These are phyloP conservation scores for Phytophthora pseudosyringae DNA, from an alignment of 352 stramenopile genomes.

Conservation along the genomic window DNA sequence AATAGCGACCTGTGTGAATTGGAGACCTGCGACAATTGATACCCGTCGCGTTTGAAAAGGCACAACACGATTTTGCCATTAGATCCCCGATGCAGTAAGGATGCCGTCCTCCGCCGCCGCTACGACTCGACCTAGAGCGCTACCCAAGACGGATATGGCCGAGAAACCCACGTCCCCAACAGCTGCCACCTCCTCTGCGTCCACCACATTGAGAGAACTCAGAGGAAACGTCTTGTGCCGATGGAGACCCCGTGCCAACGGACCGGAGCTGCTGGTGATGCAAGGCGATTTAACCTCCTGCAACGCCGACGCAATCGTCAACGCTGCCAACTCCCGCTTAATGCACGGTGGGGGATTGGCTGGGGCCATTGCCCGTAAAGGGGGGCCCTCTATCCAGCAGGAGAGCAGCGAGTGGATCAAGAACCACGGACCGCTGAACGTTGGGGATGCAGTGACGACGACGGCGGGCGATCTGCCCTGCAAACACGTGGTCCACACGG, in stretches of 20 bases:
- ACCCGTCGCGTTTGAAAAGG: no score
- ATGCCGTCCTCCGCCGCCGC: not conserved
- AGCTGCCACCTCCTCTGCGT: not conserved
- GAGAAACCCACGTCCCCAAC: not conserved
- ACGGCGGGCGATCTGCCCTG: constrained; percentile 38
- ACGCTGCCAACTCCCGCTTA: constrained; percentile 44
- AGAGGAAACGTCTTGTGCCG: constrained; percentile 17
- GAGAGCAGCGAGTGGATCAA: constrained; percentile 44
- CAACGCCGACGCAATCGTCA: constrained; percentile 52
- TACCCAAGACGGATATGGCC: not conserved
- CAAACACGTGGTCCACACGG: constrained; percentile 54
- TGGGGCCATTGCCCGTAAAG: constrained; percentile 36
- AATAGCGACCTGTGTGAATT: no score
- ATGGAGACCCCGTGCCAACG: constrained; percentile 17
- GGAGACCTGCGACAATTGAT: no score
- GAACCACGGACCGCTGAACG: constrained; percentile 24
- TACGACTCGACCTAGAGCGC: not conserved
- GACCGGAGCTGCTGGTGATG: constrained; percentile 35
- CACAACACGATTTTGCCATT: no score
- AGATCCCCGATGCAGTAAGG: no score
- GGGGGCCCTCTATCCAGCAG: constrained; percentile 36
- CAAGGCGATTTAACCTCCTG: constrained; percentile 51
- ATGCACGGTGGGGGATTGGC: constrained; percentile 48
- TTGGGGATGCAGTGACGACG: constrained; percentile 48
- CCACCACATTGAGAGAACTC: not conserved